A percentile compares a stretch with the other conserved stretches of the same genome.
Evolutionary conservation across 495 filamentous ascomycete species (phyloP).

Genomic region (Penicillium daleae): DNA sequence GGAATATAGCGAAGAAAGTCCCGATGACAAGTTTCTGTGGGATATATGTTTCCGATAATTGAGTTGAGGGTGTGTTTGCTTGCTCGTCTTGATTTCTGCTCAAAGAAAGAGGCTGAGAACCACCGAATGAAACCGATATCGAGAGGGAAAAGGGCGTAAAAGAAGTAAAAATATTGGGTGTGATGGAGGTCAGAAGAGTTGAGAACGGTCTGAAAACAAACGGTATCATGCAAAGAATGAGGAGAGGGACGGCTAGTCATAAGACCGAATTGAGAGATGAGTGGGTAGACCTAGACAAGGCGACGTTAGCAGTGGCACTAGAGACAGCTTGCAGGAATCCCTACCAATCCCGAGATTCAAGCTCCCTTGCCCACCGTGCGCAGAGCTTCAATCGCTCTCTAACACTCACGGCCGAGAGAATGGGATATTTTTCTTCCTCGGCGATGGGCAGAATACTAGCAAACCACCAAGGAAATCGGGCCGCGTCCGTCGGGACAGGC

Average conservation of each 20-base stretch:
- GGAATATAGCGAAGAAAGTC: slow-evolving; percentile 40
- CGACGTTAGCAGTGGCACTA: slow-evolving; percentile 5
- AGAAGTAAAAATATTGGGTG: slow-evolving; percentile 35
- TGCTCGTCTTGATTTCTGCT: slow-evolving; percentile 16
- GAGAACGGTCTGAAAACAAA: slow-evolving; percentile 30
- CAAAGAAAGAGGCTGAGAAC: slow-evolving; percentile 18
- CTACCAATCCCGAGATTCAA: slow-evolving; percentile 74
- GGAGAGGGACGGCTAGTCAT: slow-evolving; percentile 56
- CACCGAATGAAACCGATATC: slow-evolving; percentile 47
- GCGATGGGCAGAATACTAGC: slow-evolving; percentile 76
- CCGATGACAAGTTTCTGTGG: slow-evolving; percentile 43
- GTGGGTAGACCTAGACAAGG: slow-evolving; percentile 34
- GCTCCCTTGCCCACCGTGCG: slow-evolving; percentile 71
- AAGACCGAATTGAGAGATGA: slow-evolving; percentile 44
- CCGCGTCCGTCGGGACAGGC: slow-evolving; percentile 72
- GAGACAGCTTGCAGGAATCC: slow-evolving; percentile 21
- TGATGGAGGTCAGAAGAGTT: slow-evolving; percentile 27
- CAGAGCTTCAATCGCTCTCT: slow-evolving; percentile 80
- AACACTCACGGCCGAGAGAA: slow-evolving; percentile 73
- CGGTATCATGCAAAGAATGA: slow-evolving; percentile 42
- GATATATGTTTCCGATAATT: slow-evolving; percentile 32
- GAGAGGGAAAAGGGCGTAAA: slow-evolving; percentile 45
- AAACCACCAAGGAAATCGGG: slow-evolving; percentile 88
- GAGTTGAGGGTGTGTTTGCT: neutral
- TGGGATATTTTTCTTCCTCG: slow-evolving; percentile 76